phyloP scores from a whole-genome alignment of 768 basidiomycete genomes.

The Saitozyma podzolica region DNA sequence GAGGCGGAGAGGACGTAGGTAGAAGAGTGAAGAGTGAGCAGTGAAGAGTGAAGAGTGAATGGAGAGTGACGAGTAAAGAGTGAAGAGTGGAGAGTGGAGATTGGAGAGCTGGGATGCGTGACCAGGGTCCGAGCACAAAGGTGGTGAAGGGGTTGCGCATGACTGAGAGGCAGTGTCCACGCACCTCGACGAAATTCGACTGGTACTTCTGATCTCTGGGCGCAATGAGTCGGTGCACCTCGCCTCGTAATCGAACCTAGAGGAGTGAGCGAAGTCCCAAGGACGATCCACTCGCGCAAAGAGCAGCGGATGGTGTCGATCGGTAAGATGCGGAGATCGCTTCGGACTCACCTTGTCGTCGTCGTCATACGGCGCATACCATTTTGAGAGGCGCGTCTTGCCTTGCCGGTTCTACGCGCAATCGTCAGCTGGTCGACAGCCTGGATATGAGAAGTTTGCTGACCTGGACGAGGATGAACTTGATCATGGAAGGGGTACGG shows the following conservation, averaged over 20 bases:
- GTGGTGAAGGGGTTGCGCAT: background rate
- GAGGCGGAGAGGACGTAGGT: background rate
- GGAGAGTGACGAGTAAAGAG: background rate
- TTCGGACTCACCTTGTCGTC: constrained; percentile 82
- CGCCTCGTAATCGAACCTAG: constrained; percentile 88
- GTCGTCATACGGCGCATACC: constrained; percentile 98
- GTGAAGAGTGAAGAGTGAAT: background rate
- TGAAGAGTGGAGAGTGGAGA: background rate
- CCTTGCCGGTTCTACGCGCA: constrained; percentile 85
- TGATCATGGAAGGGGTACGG: constrained; percentile 66
- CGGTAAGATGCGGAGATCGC: background rate
- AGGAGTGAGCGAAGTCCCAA: constrained; percentile 1
- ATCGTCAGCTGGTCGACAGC: background rate
- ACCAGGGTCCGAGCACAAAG: background rate
- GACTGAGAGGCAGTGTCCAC: constrained; percentile 29
- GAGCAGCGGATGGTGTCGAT: too few relatives aligned
- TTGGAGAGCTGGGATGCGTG: too few relatives aligned
- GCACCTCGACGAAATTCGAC: constrained; percentile 96
- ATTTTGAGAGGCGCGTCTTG: constrained; percentile 94
- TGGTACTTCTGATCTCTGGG: constrained; percentile 98
- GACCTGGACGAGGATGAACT: constrained; percentile 96
- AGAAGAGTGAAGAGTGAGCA: background rate
- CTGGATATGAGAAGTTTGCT: constrained; percentile 21
- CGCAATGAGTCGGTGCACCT: constrained; percentile 93
- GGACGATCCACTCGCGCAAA: background rate